Base-by-base conservation (phyloP, 2,329 filamentous ascomycete genomes). In the Nigrospora sphaerica region DNA sequence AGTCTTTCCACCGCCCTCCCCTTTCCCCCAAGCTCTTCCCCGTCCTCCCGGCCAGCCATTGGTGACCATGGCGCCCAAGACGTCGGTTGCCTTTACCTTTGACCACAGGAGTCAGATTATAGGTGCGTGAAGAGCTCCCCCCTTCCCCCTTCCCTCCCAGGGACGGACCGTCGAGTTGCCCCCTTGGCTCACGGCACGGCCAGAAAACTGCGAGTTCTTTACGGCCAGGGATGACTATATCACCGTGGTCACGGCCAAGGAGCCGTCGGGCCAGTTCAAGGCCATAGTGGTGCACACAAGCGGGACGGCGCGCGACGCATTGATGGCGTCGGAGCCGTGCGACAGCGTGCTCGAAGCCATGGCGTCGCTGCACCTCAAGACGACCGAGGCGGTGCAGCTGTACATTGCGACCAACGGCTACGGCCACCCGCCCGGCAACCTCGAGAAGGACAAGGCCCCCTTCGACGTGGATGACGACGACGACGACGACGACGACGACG, bases 161-260 rank as follows among this genome's bases (percentile, higher is more conserved):
- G 23, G 23, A 28, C 23, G 23, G 23, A 6, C 23, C 23, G 23
- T 28, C 23, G 23, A 23, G 19, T 4, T 7, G 23, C 23, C 23
- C 23, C 23, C 19, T 19, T 34, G 17, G 34, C 16, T 36, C 13
- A 31, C 10, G 10, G 12, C 17, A 23, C 18, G 31, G 28, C 3
- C 12, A 51, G 49, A 46, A 57, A 63, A 63, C 44, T 62, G 60
- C 52, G 55, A 59, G 41, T 63, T 62, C 46, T 45, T 63, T 47
- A 46, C 56, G 14, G 43, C 36, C 19, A 57, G 53, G 43, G 51
- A 57, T 49, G 60, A 60, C 40, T 47, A 50, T 12, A 48, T 63
- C 40, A 48, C 52, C 18, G 52, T 62, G 10, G 52, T 62, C 41
- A 57, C 48, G 19, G 44, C 38, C 42, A 59, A 53, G 33, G 51